phyloP scores from a whole-genome alignment of 2,329 filamentous ascomycete genomes.

The Fragosphaeria purpurea region DNA sequence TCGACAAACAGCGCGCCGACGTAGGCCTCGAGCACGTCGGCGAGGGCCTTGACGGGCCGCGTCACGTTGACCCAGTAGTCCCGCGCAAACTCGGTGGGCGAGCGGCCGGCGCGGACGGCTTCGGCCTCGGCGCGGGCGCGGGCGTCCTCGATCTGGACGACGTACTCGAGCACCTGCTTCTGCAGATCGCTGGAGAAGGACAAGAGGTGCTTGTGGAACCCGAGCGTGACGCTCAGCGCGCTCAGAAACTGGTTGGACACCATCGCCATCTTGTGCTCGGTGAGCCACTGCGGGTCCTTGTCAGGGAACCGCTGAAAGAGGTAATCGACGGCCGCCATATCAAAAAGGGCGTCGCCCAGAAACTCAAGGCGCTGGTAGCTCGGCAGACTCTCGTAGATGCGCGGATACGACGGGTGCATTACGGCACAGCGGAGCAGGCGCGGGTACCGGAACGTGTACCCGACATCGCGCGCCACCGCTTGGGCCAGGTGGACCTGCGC shows the following conservation, averaged over 20 bases:
- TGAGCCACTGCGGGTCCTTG: slow-evolving; percentile 90
- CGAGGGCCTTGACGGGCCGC: slow-evolving; percentile 62
- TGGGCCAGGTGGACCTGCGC: slow-evolving; percentile 58
- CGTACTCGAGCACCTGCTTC: slow-evolving; percentile 42
- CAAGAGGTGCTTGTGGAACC: slow-evolving; percentile 65
- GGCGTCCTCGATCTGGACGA: slow-evolving; percentile 41
- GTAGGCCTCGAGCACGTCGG: slow-evolving; percentile 83
- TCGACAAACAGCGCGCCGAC: slow-evolving; percentile 89
- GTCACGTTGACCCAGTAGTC: slow-evolving; percentile 61
- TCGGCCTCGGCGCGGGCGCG: slow-evolving; percentile 24
- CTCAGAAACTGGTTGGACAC: slow-evolving; percentile 92
- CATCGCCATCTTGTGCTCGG: slow-evolving; percentile 99
- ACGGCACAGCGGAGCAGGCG: slow-evolving; percentile 75
- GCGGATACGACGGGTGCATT: slow-evolving; percentile 74
- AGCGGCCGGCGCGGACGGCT: slow-evolving; percentile 23
- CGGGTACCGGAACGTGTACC: slow-evolving; percentile 61
- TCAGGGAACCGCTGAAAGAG: slow-evolving; percentile 67
- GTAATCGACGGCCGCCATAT: slow-evolving; percentile 75
- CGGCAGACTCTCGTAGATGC: slow-evolving; percentile 65
- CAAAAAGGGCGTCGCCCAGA: slow-evolving; percentile 77
- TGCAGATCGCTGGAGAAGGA: slow-evolving; percentile 36
- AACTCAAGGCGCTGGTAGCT: slow-evolving; percentile 90
- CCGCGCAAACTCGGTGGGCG: slow-evolving; percentile 31
- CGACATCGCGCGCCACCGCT: slow-evolving; percentile 48
- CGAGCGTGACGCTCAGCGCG: slow-evolving; percentile 66